phyloP scores from a whole-genome alignment of 331 rosid genomes.

The Pyracantha coccinea region DNA sequence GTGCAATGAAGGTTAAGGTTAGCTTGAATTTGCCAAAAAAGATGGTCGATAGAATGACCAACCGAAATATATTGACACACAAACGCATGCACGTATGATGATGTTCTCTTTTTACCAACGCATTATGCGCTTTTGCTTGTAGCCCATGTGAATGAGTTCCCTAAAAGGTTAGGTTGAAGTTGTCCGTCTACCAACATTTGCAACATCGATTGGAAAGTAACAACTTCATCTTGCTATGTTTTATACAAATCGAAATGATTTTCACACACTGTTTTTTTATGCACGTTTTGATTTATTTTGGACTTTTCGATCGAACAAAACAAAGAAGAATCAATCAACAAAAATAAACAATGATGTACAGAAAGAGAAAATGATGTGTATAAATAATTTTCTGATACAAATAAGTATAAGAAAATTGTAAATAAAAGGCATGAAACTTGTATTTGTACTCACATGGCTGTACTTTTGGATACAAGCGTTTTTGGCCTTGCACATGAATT shows the following conservation, averaged over 20 bases:
- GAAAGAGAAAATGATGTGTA: too few relatives aligned
- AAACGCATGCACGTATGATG: neutral
- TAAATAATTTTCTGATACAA: too few relatives aligned
- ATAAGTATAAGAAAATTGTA: neutral
- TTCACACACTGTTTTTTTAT: too few relatives aligned
- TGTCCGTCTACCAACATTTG: slow-evolving; percentile 19
- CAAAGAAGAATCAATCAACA: too few relatives aligned
- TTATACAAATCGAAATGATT: too few relatives aligned
- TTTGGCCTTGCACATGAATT: neutral
- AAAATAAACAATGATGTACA: too few relatives aligned
- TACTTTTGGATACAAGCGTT: neutral
- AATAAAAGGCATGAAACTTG: neutral
- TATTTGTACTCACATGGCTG: neutral
- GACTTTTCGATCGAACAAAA: too few relatives aligned
- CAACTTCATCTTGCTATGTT: too few relatives aligned
- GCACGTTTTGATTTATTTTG: too few relatives aligned
- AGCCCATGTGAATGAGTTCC: slow-evolving; percentile 24
- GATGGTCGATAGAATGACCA: neutral
- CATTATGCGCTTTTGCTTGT: neutral
- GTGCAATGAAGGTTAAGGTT: neutral
- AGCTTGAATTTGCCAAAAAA: neutral
- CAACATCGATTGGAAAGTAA: slow-evolving; percentile 2
- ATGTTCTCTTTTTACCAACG: neutral
- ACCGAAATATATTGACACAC: neutral
- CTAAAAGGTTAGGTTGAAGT: slow-evolving; percentile 24